Percentiles rank a stretch among this genome's conserved stretches.
phyloP scores from a whole-genome alignment of 129 eudicot species.

The Helianthus annuus region DNA sequence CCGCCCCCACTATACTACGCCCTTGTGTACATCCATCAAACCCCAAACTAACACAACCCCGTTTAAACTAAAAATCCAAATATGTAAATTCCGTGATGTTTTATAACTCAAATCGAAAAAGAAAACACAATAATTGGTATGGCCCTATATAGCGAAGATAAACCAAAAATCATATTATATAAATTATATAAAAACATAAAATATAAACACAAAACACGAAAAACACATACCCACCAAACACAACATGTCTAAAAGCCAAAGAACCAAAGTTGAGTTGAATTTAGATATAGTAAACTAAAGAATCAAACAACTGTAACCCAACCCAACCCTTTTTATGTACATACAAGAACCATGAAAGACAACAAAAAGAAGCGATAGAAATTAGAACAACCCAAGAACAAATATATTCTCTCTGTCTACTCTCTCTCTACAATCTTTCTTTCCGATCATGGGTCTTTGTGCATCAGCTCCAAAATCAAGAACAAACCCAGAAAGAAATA shows the following conservation, averaged over 20 bases:
- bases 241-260: conserved; percentile 30
- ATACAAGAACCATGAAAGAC: conserved; percentile 12
- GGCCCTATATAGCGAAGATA: too few relatives aligned
- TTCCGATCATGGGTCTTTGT: conserved; percentile 61
- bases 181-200: too few relatives aligned
- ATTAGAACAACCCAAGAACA: conserved; percentile 36
- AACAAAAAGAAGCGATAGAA: conserved; percentile 38
- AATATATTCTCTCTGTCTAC: conserved; percentile 27
- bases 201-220: background rate
- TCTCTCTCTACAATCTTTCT: conserved; percentile 6
- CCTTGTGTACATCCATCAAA: too few relatives aligned
- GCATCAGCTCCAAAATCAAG: conserved; percentile 49
- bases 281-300: conserved; percentile 23
- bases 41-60: too few relatives aligned
- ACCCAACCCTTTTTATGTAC: conserved; percentile 10
- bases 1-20: too few relatives aligned
- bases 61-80: too few relatives aligned
- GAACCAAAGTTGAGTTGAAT: conserved; percentile 22
- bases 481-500: conserved; percentile 51
- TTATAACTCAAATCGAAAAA: too few relatives aligned
- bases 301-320: conserved; percentile 37
- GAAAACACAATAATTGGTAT: too few relatives aligned
- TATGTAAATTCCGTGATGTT: too few relatives aligned
- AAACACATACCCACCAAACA: conserved; percentile 29
- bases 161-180: too few relatives aligned